phyloP scores from a whole-genome alignment of 2,329 filamentous ascomycete species.

The Trichoderma brevicompactum region DNA sequence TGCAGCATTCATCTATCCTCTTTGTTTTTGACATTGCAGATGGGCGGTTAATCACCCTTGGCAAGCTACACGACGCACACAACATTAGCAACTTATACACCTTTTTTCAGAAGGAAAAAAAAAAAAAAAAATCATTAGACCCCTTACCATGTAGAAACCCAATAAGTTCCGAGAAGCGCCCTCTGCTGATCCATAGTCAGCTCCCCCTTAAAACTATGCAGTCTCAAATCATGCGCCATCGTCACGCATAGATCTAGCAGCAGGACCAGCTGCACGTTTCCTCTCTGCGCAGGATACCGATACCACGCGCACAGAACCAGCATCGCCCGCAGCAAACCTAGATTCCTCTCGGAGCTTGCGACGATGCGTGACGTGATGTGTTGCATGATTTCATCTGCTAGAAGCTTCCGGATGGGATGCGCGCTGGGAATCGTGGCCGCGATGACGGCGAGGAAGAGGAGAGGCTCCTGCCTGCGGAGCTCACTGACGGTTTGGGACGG shows the following conservation, averaged over 20 bases:
- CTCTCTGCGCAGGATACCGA: constrained; percentile 24
- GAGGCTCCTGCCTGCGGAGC: constrained; percentile 20
- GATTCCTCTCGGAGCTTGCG: constrained; percentile 27
- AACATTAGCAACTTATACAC: neutral
- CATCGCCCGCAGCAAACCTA: constrained; percentile 25
- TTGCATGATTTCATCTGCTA: constrained; percentile 27
- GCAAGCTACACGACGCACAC: neutral
- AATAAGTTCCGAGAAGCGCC: constrained; percentile 27
- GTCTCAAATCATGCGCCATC: constrained; percentile 24
- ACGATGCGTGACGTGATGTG: constrained; percentile 27
- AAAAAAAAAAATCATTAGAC: too few species aligned
- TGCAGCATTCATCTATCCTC: constrained; percentile 22
- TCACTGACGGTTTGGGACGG: constrained; percentile 6
- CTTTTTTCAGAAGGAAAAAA: too few species aligned
- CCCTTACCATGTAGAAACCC: constrained; percentile 16
- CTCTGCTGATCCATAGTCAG: constrained; percentile 25
- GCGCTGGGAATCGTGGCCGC: constrained; percentile 17
- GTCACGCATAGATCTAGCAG: constrained; percentile 18
- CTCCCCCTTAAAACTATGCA: neutral
- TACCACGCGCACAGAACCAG: constrained; percentile 28
- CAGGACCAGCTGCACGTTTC: constrained; percentile 27
- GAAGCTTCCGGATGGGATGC: constrained; percentile 15
- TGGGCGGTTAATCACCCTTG: constrained; percentile 2
- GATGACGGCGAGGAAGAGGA: constrained; percentile 28
- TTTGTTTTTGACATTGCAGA: constrained; percentile 4